Percentiles rank a stretch among this genome's conserved stretches.
Conservation (phyloP, 805 yeast species). For the Candida tibetensis region DNA sequence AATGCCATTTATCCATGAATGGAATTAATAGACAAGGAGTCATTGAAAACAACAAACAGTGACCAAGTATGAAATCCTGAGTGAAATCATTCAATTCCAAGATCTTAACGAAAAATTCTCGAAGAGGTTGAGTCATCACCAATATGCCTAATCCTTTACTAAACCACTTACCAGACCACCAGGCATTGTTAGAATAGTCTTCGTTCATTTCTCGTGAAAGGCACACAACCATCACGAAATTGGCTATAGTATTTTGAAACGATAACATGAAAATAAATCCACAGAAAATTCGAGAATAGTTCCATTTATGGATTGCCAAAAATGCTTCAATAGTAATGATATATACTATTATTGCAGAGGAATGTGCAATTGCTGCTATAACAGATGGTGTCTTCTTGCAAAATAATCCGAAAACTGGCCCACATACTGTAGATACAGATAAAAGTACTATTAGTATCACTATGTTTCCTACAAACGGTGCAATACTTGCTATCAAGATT, state of each 20-base stretch:
- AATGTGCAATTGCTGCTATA: constrained; percentile 42
- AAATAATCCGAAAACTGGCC: constrained; percentile 33
- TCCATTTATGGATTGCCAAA: constrained; percentile 43
- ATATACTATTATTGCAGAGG: constrained; percentile 30
- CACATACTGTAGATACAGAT: constrained; percentile 35
- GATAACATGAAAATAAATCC: constrained; percentile 37
- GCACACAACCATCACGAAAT: constrained; percentile 26
- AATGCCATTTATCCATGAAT: constrained; percentile 47
- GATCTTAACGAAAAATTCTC: constrained; percentile 46
- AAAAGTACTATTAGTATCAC: constrained; percentile 30
- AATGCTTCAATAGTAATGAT: constrained; percentile 35
- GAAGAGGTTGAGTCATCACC: constrained; percentile 40
- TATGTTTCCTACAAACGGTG: constrained; percentile 47
- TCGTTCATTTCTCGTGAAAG: constrained; percentile 43
- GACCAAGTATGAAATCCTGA: constrained; percentile 48
- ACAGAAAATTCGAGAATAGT: constrained; percentile 35
- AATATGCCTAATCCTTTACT: constrained; percentile 36
- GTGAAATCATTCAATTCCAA: constrained; percentile 46
- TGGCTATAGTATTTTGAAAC: constrained; percentile 35
- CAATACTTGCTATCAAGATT: constrained; percentile 48
- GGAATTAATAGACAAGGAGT: constrained; percentile 45
- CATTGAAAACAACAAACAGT: constrained; percentile 36
- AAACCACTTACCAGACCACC: constrained; percentile 58
- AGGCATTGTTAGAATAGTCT: constrained; percentile 42
- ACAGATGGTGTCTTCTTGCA: constrained; percentile 32